Evolutionary conservation across 805 yeast genomes (phyloP).

Genomic region (Ogataea trehaloabstinens): DNA sequence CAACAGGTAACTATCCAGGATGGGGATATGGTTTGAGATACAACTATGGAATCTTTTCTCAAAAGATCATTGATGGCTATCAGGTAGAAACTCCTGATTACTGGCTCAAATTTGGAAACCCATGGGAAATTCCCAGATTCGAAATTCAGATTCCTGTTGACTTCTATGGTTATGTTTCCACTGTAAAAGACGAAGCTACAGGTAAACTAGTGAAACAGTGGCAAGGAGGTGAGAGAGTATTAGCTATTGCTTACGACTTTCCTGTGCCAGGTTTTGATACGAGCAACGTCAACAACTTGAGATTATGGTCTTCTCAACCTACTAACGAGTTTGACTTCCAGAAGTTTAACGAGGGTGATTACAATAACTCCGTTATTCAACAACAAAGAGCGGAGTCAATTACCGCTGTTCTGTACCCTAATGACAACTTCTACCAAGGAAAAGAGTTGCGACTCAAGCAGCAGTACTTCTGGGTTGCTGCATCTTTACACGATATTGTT

Average conservation of each 20-base stretch:
- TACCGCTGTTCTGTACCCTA: constrained; percentile 90
- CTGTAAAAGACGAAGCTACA: constrained; percentile 48
- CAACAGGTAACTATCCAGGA: constrained; percentile 84
- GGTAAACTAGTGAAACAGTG: constrained; percentile 63
- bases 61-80: constrained; percentile 84
- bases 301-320: constrained; percentile 89
- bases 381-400: constrained; percentile 91
- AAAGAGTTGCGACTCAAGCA: constrained; percentile 90
- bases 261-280: constrained; percentile 92
- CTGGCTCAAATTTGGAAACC: constrained; percentile 85
- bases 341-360: constrained; percentile 90
- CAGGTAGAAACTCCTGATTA: constrained; percentile 95
- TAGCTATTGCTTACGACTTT: constrained; percentile 88
- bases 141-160: constrained; percentile 89
- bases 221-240: constrained; percentile 86
- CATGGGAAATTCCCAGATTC: constrained; percentile 88
- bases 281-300: constrained; percentile 77
- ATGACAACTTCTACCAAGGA: constrained; percentile 88
- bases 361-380: constrained; percentile 74
- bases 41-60: constrained; percentile 91
- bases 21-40: constrained; percentile 97
- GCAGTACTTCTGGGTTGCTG: constrained; percentile 96
- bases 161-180: constrained; percentile 79
- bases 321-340: constrained; percentile 88
- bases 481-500: constrained; percentile 85